Evolutionary conservation across 371 early-diverging fungal genomes (phyloP).

Genomic region (Mortierella sp.): DNA sequence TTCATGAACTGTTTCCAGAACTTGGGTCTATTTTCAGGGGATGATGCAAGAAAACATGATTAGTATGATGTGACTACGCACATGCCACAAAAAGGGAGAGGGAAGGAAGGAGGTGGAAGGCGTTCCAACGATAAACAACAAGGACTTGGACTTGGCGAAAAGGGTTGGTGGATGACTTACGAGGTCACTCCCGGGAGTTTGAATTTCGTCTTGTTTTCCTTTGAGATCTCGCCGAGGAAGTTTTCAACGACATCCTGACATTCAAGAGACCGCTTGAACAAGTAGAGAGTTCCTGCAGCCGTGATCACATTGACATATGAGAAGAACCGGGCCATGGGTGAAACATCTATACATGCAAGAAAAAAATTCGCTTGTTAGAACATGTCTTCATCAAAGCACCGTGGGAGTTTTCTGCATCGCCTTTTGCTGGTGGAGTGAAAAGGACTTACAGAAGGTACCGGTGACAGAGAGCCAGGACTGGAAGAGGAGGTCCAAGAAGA

Average conservation of each 20-base stretch:
- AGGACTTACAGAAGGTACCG: conserved; percentile 38
- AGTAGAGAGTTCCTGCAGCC: conserved; percentile 27
- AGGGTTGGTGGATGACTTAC: conserved; percentile 19
- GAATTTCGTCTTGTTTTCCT: conserved; percentile 23
- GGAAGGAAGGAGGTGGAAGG: not conserved
- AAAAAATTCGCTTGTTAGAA: not conserved
- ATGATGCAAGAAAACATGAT: not conserved
- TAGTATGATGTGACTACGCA: not conserved
- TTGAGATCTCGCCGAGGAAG: conserved; percentile 34
- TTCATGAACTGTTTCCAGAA: conserved; percentile 63
- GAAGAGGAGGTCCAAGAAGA: conserved; percentile 21
- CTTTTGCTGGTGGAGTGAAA: not conserved
- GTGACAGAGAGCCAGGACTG: conserved; percentile 39
- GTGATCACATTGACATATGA: conserved; percentile 46
- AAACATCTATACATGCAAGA: conserved; percentile 15
- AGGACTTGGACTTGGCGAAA: no score
- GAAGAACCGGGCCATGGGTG: conserved; percentile 32
- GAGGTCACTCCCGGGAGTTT: conserved; percentile 35
- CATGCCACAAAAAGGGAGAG: not conserved
- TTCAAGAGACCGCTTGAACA: conserved; percentile 42
- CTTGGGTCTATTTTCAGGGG: conserved; percentile 21
- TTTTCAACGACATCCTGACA: conserved; percentile 13
- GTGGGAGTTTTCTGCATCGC: no score
- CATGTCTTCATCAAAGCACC: no score
- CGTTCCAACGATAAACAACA: not conserved